A percentile compares a stretch with the other conserved stretches of the same genome.
Evolutionary conservation across 2,329 filamentous ascomycete species (phyloP).

Genomic region (Microthyrium microscopicum): DNA sequence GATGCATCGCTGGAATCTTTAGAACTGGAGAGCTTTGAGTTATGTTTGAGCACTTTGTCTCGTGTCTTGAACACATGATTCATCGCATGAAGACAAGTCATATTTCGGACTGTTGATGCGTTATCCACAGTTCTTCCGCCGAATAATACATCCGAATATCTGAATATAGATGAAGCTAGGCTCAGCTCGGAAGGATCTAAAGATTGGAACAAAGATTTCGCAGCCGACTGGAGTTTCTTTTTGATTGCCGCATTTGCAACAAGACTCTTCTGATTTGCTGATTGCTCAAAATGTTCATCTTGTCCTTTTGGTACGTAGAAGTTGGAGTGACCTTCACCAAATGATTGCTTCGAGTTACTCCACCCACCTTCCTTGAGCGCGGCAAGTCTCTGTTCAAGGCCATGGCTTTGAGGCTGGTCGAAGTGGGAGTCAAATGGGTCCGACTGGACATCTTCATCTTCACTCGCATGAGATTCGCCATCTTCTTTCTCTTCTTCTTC

Average conservation of each 20-base stretch:
- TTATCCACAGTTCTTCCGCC: conserved; percentile 56
- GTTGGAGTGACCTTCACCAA: conserved; percentile 15
- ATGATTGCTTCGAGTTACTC: conserved; percentile 23
- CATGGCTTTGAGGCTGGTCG: conserved; percentile 45
- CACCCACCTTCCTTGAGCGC: conserved; percentile 32
- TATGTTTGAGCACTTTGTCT: conserved; percentile 85
- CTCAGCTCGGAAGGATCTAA: conserved; percentile 15
- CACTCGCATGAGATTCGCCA: conserved; percentile 16
- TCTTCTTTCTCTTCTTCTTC: conserved; percentile 12
- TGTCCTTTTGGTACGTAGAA: conserved; percentile 13
- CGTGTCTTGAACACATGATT: conserved; percentile 92
- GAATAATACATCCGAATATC: conserved; percentile 67
- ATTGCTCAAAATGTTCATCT: conserved; percentile 1
- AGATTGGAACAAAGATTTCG: neutral
- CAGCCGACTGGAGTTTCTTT: conserved; percentile 12
- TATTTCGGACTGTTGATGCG: conserved; percentile 48
- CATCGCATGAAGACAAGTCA: conserved; percentile 67
- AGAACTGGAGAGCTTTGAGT: conserved; percentile 56
- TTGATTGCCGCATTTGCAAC: conserved; percentile 18
- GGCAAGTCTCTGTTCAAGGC: conserved; percentile 35
- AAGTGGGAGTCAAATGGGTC: conserved; percentile 79
- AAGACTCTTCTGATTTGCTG: neutral
- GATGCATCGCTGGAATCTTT: conserved; percentile 47
- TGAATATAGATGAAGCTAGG: conserved; percentile 52
- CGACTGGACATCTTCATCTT: conserved; percentile 24